Evolutionary conservation across 805 yeast species (phyloP), one percentile per base, ranked within the genome.

Genomic region (Pichia heedii): DNA sequence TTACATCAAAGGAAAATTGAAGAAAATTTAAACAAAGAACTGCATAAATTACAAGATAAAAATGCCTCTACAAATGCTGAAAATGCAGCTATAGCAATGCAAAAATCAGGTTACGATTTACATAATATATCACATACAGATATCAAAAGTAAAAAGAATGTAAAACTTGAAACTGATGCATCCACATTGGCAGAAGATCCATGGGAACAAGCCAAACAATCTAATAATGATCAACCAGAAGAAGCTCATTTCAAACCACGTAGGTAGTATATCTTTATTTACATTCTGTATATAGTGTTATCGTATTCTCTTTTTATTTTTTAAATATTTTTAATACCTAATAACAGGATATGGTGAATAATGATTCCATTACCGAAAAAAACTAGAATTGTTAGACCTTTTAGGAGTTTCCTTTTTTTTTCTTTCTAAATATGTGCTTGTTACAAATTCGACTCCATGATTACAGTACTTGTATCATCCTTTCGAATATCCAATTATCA

Each of bases 21-120:
- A 3, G 42, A 49, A 16, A 56, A 54, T 37, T 44, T 60, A 40
- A 46, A 49, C 21, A 49, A 50, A 16, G 62, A 58, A 41, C 43
- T 56, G 33, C 39, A 53, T 10, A 53, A 54, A 32, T 43, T 50
- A 22, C 46, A 50, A 22, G 13, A 24, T 24, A 24, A 24, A 24
- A 24, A 24, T 3, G 27, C 9, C 12, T 16, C 30, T 2, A 13
- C 22, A 15, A 40, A 27, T 16, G 40, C 47, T 3, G n/a, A 37
- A 29, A 27, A 33, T 22, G 42, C 45, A 2, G 45, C 45, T 2
- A 42, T 18, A 13, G 12, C 27, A 3, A n/a, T 38, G n/a, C 37
- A 38, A 20, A 26, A 37, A 7, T 24, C 45, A 4, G 45, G 45
- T 3, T 27, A 36, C 32, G 30, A 13, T 34, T 21, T 20, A 22